These are phyloP conservation scores for Trichophyton rubrum DNA, from an alignment of 2,329 filamentous ascomycete genomes.

Conservation along the genomic window DNA sequence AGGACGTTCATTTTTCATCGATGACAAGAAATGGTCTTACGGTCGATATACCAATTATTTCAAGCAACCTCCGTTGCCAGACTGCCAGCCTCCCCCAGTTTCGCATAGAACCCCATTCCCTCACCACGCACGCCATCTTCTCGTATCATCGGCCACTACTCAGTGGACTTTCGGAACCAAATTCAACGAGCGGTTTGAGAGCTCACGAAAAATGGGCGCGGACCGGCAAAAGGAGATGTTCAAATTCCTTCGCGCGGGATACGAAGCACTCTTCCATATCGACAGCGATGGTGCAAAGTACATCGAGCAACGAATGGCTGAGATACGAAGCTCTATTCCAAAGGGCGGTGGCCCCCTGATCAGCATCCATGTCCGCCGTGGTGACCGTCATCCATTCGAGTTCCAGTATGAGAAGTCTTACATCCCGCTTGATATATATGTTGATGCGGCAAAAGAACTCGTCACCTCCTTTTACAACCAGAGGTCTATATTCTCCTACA, in stretches of 20 bases:
- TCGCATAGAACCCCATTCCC: slow-evolving; percentile 72
- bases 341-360: slow-evolving; percentile 44
- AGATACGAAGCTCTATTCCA: slow-evolving; percentile 38
- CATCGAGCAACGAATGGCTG: slow-evolving; percentile 45
- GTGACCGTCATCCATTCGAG: slow-evolving; percentile 65
- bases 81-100: slow-evolving; percentile 58
- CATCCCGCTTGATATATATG: slow-evolving; percentile 59
- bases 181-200: slow-evolving; percentile 44
- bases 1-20: slow-evolving; percentile 66
- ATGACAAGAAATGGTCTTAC: slow-evolving; percentile 74
- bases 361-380: slow-evolving; percentile 67
- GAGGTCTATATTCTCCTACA: slow-evolving; percentile 8
- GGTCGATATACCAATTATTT: slow-evolving; percentile 65
- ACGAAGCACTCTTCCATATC: slow-evolving; percentile 62
- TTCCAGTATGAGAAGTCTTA: slow-evolving; percentile 67
- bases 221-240: slow-evolving; percentile 50
- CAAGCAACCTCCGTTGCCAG: slow-evolving; percentile 49
- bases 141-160: slow-evolving; percentile 59
- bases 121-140: slow-evolving; percentile 58
- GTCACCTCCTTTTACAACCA: slow-evolving; percentile 33
- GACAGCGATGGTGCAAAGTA: slow-evolving; percentile 53
- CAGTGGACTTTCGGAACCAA: slow-evolving; percentile 50
- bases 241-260: slow-evolving; percentile 54
- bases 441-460: slow-evolving; percentile 45
- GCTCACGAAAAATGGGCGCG: slow-evolving; percentile 38